Percentiles rank a stretch among this genome's conserved stretches.
These are phyloP conservation scores for Paralagenidium karlingii DNA, from an alignment of 352 stramenopile genomes.

Conservation along the genomic window DNA sequence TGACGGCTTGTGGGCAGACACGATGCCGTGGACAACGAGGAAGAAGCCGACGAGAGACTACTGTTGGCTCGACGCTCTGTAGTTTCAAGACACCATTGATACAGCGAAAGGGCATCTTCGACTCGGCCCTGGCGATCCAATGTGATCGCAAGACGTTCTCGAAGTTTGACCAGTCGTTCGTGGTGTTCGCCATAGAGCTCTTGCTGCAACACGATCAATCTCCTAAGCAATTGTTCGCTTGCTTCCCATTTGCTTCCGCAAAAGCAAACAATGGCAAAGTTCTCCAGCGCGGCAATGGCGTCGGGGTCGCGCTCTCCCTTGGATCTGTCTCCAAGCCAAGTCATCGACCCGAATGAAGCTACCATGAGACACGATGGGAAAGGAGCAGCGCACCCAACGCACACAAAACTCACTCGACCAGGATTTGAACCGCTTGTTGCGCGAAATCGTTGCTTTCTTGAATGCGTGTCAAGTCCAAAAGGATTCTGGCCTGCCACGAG, in stretches of 20 bases:
- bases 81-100: too few relatives aligned
- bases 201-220: slow-evolving; percentile 12
- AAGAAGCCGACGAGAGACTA: too few relatives aligned
- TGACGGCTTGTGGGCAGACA: too few relatives aligned
- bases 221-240: slow-evolving; percentile 16
- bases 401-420: slow-evolving; percentile 11
- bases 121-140: too few relatives aligned
- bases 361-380: too few relatives aligned
- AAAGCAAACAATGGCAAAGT: slow-evolving; percentile 22
- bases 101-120: too few relatives aligned
- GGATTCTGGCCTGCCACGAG: slow-evolving; percentile 21
- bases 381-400: too few relatives aligned
- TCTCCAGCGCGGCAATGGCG: slow-evolving; percentile 24
- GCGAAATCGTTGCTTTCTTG: slow-evolving; percentile 26
- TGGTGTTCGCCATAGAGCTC: slow-evolving; percentile 38
- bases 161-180: slow-evolving; percentile 24
- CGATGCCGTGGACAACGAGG: too few relatives aligned
- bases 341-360: not conserved
- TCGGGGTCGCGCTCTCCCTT: slow-evolving; percentile 20
- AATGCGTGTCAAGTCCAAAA: slow-evolving; percentile 10
- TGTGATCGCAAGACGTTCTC: too few relatives aligned
- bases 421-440: slow-evolving; percentile 11
- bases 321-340: slow-evolving; percentile 7
- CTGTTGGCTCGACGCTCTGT: too few relatives aligned
- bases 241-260: slow-evolving; percentile 1